Evolutionary conservation across 108 stramenopile genomes (phyloP), one percentile per base, ranked within the genome.

Genomic region (Cyclotella choctawhatcheeana): DNA sequence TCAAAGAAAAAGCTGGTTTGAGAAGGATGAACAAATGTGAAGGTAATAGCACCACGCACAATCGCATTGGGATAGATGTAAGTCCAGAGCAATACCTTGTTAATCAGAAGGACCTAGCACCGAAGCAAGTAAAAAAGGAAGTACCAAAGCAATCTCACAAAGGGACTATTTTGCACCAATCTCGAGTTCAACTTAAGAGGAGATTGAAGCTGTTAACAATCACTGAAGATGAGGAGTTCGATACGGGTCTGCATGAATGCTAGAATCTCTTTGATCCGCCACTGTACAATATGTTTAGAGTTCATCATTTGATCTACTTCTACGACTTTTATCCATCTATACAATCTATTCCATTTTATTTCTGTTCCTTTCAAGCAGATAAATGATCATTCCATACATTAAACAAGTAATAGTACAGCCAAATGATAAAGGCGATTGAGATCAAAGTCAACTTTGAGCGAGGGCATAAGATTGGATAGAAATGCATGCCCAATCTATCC

Each of bases 401-500:
- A 29, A 74, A 79, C 12, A 69, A 58, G 59, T 54, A 85, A 30
- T 44, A 89, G 5, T 63, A 83, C 27, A 35, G 30, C 44, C 83
- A 77, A 76, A 56, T 77, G 50, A 77, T 55, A 47, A 35, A n/a
- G 0, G 34, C 32, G 13, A 77, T 70, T 10, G 76, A 77, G 17
- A 78, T 67, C 61, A 85, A 58, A 10, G 55, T 73, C 58, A 73
- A 70, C 21, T 79, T 21, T 14, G 65, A 70, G 73, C 89, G 74
- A 7, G 94, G 94, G 25, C 77, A 81, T 61, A 95, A 92, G 27
- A 93, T 82, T 1, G 90, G 91, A 67, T 95, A 95, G 50, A 92
- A 68, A 44, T 95, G 94, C 22, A 95, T 33, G 6, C 91, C 94
- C 26, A 92, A 34, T 29, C 94, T 84, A 69, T 95, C 94, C 81